Evolutionary conservation across 345 rosid genomes (phyloP), one percentile per base, ranked within the genome.

Genomic region (Salix arbutifolia): DNA sequence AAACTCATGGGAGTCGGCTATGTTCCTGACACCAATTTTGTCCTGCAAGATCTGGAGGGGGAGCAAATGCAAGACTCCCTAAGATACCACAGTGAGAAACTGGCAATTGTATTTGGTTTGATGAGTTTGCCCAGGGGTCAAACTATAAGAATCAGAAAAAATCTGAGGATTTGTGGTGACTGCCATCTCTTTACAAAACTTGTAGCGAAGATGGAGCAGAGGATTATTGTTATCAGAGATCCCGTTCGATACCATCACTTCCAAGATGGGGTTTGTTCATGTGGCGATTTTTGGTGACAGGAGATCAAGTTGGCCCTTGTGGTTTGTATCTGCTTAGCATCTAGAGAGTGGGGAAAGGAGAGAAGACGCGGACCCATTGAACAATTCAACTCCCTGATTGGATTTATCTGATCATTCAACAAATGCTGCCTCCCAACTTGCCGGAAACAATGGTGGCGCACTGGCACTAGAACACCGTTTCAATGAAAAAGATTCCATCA

Each of bases 171-270:
- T 30, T 89, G 93, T 42, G 93, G 91, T 9, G 91, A 92, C 38
- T 92, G 91, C 79, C 97, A 87, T 83, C 81, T 80, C 46, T 92
- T 90, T 71, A 84, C 85, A 46, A 90, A 89, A 79, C 89, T 92
- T 50, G 80, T 80, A 0, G 75, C 91, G 1, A 88, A 88, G 83
- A 67, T 83, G 77, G 93, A 92, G 85, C 58, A 72, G 17, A 84
- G 89, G 16, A 46, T 33, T n/a, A 76, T 90, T 25, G 91, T 92
- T 25, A 83, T 89, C 40, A 79, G 95, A 74, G 95, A 87, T 84
- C 90, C 91, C 1, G 80, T 90, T 10, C 84, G 93, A 30, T 87
- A 90, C 76, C 92, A 92, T 86, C 92, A 90, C 73, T 90, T 92
- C 26, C 58, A 46, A 8, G 84, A 85, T 78, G 92, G 95, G 65